Conservation (phyloP, 176 grass and related monocot species). For the Echinochloa phyllopogon region DNA sequence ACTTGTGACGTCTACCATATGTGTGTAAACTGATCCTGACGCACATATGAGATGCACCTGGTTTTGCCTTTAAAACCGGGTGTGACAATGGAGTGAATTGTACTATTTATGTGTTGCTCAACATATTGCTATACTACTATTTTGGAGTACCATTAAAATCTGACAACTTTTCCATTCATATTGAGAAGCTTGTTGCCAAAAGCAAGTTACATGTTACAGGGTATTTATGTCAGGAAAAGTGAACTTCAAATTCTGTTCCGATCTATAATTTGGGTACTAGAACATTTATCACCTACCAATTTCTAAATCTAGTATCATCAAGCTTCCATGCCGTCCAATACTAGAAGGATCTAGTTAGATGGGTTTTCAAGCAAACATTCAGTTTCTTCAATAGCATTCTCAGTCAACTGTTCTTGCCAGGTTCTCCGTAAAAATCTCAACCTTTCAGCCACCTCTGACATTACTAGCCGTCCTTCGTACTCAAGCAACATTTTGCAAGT, state of each 20-base stretch:
- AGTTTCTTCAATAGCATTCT: constrained; percentile 29
- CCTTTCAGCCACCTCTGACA: constrained; percentile 49
- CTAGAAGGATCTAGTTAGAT: constrained; percentile 33
- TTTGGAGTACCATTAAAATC: constrained; percentile 9
- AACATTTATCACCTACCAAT: constrained; percentile 39
- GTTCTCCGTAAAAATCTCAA: constrained; percentile 41
- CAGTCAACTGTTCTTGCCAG: constrained; percentile 27
- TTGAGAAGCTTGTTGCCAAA: not conserved
- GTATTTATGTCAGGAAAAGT: not conserved
- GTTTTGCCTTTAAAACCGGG: too few species aligned
- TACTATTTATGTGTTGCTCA: too few species aligned
- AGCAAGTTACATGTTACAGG: not conserved
- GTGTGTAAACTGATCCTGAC: too few species aligned
- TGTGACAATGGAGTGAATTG: too few species aligned
- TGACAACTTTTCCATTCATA: constrained; percentile 6
- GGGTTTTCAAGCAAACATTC: constrained; percentile 43
- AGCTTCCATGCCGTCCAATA: constrained; percentile 28
- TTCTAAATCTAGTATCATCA: constrained; percentile 42
- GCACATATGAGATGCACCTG: too few species aligned
- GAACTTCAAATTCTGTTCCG: constrained; percentile 16
- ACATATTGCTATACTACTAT: too few species aligned
- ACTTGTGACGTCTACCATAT: too few species aligned
- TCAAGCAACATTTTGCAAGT: constrained; percentile 45
- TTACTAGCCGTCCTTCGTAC: constrained; percentile 28
- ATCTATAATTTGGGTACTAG: not conserved